Evolutionary conservation across 2,329 filamentous ascomycete genomes (phyloP), one percentile per base, ranked within the genome.

Genomic region (Epicoccum sorghinum): DNA sequence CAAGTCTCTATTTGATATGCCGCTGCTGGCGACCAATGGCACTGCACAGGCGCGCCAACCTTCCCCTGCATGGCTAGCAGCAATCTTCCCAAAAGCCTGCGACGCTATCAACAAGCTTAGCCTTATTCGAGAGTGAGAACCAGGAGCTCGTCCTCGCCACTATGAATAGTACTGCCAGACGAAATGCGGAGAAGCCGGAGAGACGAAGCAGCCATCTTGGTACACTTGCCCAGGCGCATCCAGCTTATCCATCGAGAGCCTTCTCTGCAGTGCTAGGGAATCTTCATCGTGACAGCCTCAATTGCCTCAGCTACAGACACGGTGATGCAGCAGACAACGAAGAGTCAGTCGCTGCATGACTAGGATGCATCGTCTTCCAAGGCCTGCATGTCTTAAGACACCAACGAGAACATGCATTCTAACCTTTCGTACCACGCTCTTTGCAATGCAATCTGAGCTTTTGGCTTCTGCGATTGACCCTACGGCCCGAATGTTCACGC

Each of bases 121-220:
- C 65, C 66, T 46, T 43, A 64, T 66, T 59, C 24, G 61, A 57
- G 52, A 55, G 43, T 49, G 29, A 55, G 40, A 49, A 55, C 60
- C 50, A 59, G 53, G 45, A 62, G 59, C 60, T 59, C 60, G 60
- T 60, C 62, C 63, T 68, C 57, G 62, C 66, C 68, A 64, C 67
- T 61, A 68, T 66, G 70, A 71, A 71, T 71, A 70, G 68, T 61
- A 55, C 55, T 54, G 67, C 62, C 55, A 61, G 57, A 65, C 62
- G 55, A 68, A 72, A 67, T 73, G 70, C 69, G 70, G 70, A 73
- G 70, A 72, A 70, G 64, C 55, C 56, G 65, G 65, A 61, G 58
- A 30, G 39, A 55, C 52, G 52, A 60, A 49, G 55, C 59, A 63
- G 57, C 45, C 33, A 40, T 44, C n/a, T 52, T 46, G 47, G 27